These are phyloP conservation scores for Fraxinus angustifolia DNA, from an alignment of 305 asterid species.

Conservation along the genomic window DNA sequence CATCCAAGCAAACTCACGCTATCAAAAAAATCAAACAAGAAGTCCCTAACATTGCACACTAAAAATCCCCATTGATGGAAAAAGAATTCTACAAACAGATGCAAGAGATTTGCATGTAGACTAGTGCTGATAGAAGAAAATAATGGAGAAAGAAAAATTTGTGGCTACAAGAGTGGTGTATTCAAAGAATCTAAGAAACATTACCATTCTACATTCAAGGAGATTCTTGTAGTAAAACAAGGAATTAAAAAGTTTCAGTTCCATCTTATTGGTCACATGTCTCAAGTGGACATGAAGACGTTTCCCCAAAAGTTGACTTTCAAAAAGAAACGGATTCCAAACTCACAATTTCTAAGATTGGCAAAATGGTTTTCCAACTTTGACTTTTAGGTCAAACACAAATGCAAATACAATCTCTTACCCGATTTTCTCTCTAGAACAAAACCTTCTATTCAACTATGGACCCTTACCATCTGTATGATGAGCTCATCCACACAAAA, in stretches of 20 bases:
- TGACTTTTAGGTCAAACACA: not conserved
- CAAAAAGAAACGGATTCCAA: not conserved
- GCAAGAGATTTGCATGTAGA: not conserved
- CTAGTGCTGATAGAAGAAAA: not conserved
- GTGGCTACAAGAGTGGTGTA: not conserved
- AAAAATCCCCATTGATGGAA: not conserved
- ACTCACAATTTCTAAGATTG: not conserved
- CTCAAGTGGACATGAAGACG: not conserved
- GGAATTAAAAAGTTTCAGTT: not conserved
- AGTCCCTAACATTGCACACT: not conserved
- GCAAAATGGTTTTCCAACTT: not conserved
- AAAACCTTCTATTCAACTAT: not conserved
- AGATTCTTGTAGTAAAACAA: not conserved
- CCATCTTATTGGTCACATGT: not conserved
- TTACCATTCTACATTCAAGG: not conserved
- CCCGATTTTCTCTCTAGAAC: not conserved
- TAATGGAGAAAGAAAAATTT: not conserved
- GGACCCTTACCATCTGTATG: not conserved
- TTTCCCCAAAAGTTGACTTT: not conserved
- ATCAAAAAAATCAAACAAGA: not conserved
- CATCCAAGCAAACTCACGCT: not conserved
- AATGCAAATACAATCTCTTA: not conserved
- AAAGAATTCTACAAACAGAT: not conserved
- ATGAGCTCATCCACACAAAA: not conserved
- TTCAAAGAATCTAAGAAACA: not conserved